These are phyloP conservation scores for Populus euphratica DNA, from an alignment of 345 rosid species.

Conservation along the genomic window DNA sequence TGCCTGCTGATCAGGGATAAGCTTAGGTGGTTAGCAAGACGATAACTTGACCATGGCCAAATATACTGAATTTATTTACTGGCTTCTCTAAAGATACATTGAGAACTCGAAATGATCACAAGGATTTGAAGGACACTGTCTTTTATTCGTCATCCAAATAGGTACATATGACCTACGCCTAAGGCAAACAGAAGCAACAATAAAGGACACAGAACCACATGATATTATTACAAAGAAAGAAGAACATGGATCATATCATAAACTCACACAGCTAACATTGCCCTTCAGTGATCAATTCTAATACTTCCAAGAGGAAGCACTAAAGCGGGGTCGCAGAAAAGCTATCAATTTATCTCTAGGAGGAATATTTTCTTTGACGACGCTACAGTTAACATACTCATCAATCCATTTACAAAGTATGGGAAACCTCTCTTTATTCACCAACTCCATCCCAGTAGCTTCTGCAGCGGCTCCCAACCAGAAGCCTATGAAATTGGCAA, in stretches of 20 bases:
- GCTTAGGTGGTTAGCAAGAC: too few species aligned
- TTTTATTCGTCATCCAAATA: too few species aligned
- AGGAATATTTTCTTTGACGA: constrained; percentile 44
- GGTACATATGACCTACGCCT: too few species aligned
- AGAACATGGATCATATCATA: too few species aligned
- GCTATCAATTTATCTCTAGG: constrained; percentile 33
- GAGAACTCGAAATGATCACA: neutral
- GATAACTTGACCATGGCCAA: too few species aligned
- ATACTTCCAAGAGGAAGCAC: constrained; percentile 3
- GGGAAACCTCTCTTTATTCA: constrained; percentile 50
- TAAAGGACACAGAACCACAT: too few species aligned
- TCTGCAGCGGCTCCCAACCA: constrained; percentile 44
- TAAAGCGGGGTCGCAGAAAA: constrained; percentile 14
- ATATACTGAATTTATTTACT: too few species aligned
- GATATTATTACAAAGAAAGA: neutral
- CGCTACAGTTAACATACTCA: constrained; percentile 21
- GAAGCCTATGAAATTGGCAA: constrained; percentile 32
- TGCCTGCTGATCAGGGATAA: too few species aligned
- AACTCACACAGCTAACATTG: neutral
- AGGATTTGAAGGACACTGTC: neutral
- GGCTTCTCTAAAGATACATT: neutral
- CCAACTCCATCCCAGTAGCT: constrained; percentile 32
- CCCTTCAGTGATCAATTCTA: neutral
- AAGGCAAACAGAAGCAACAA: too few species aligned
- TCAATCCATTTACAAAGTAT: constrained; percentile 34